Evolutionary conservation across 495 filamentous ascomycete genomes (phyloP).

Genomic region (Penicillium bialowiezense): DNA sequence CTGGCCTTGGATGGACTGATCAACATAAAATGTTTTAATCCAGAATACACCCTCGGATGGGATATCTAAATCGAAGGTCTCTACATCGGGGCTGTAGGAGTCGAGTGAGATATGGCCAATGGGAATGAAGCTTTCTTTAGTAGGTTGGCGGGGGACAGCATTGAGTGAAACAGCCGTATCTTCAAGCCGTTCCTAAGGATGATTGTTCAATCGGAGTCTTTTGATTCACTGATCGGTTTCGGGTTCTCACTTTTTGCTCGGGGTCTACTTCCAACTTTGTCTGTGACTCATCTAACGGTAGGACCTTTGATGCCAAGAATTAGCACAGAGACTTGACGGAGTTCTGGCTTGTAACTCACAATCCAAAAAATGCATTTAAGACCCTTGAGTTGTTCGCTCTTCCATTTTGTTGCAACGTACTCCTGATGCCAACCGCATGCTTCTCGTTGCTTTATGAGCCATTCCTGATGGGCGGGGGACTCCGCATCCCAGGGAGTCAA

Average conservation of each 20-base stretch:
- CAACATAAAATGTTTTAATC: constrained; percentile 29
- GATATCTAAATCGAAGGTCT: constrained; percentile 14
- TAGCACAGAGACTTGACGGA: neutral
- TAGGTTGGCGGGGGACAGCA: constrained; percentile 12
- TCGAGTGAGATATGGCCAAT: constrained; percentile 34
- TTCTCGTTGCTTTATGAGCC: constrained; percentile 17
- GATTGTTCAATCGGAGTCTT: constrained; percentile 4
- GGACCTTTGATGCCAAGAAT: constrained; percentile 1
- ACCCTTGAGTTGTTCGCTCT: constrained; percentile 14
- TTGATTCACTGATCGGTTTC: too few relatives aligned
- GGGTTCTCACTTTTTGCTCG: neutral
- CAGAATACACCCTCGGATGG: constrained; percentile 20
- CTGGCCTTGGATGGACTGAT: constrained; percentile 14
- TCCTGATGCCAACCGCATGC: constrained; percentile 25
- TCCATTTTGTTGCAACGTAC: constrained; percentile 19
- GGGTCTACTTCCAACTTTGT: neutral
- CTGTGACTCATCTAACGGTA: constrained; percentile 10
- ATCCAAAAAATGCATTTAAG: constrained; percentile 30
- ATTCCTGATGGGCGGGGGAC: constrained; percentile 11
- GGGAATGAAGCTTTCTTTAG: constrained; percentile 15
- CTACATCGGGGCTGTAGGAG: constrained; percentile 12
- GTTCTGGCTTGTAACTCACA: constrained; percentile 7
- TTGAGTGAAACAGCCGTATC: constrained; percentile 25
- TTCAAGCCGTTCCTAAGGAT: constrained; percentile 1
- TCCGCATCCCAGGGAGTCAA: constrained; percentile 25